These are phyloP conservation scores for Barnettozyma botsteinii DNA, from an alignment of 805 yeast genomes.

Conservation along the genomic window DNA sequence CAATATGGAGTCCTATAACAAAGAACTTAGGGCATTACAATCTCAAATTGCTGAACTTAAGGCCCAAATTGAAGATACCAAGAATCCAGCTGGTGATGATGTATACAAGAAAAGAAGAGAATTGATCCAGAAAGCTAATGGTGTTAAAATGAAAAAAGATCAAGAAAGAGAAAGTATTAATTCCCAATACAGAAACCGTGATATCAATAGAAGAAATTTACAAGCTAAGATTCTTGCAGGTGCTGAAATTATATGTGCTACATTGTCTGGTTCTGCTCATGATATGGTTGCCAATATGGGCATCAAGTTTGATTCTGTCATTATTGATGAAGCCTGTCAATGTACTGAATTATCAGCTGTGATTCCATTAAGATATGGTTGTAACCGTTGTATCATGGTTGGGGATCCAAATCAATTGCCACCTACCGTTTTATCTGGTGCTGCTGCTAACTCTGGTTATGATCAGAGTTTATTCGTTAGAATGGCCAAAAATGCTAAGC, in stretches of 20 bases:
- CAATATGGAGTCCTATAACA: slow-evolving; percentile 47
- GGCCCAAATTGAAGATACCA: slow-evolving; percentile 23
- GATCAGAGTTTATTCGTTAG: slow-evolving; percentile 93
- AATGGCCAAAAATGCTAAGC: slow-evolving; percentile 64
- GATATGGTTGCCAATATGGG: slow-evolving; percentile 72
- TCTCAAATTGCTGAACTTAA: slow-evolving; percentile 18
- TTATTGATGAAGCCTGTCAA: slow-evolving; percentile 96
- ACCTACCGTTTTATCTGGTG: slow-evolving; percentile 89
- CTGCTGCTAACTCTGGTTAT: slow-evolving; percentile 72
- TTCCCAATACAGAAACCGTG: slow-evolving; percentile 65
- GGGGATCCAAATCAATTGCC: slow-evolving; percentile 99
- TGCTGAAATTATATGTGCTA: slow-evolving; percentile 85
- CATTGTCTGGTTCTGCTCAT: slow-evolving; percentile 92
- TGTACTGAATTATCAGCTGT: slow-evolving; percentile 89
- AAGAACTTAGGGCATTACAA: slow-evolving; percentile 30
- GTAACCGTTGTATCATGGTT: slow-evolving; percentile 87
- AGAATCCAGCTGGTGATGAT: slow-evolving; percentile 36
- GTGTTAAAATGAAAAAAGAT: slow-evolving; percentile 68
- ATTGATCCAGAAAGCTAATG: slow-evolving; percentile 56
- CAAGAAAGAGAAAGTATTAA: slow-evolving; percentile 70
- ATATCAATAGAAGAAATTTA: slow-evolving; percentile 65
- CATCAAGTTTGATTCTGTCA: slow-evolving; percentile 80
- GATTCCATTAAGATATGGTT: slow-evolving; percentile 89
- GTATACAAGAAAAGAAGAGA: slow-evolving; percentile 48
- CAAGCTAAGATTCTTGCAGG: slow-evolving; percentile 67